phyloP scores from a whole-genome alignment of 768 basidiomycete genomes.

The Brasilioporus rufonigricans region DNA sequence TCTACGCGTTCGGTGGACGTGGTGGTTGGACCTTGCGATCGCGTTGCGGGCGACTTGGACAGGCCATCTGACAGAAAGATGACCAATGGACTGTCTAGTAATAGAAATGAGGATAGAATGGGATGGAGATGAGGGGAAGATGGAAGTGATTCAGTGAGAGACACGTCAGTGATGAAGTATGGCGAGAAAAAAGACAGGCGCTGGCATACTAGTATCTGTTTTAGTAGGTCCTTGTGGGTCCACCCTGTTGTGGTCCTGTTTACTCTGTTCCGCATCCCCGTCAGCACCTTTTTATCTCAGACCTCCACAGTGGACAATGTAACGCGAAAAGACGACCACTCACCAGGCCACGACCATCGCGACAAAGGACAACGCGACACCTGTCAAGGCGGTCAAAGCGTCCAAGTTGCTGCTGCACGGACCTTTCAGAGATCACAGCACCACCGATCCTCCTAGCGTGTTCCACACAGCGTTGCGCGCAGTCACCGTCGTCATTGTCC shows the following conservation, averaged over 20 bases:
- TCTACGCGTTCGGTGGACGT: constrained; percentile 82
- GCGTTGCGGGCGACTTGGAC: constrained; percentile 17
- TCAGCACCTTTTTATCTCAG: constrained; percentile 9
- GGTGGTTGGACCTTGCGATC: constrained; percentile 40
- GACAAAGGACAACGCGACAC: constrained; percentile 7
- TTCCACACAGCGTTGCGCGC: not conserved
- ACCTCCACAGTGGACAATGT: constrained; percentile 12
- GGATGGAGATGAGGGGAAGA: constrained; percentile 11
- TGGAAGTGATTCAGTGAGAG: constrained; percentile 17
- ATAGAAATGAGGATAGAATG: constrained; percentile 7
- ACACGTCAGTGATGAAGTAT: constrained; percentile 26
- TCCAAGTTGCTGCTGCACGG: not conserved
- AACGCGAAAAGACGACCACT: constrained; percentile 3
- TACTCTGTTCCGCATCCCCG: constrained; percentile 10
- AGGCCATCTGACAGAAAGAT: constrained; percentile 19
- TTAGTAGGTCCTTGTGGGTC: constrained; percentile 38
- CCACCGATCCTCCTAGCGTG: not conserved
- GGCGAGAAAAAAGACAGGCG: constrained; percentile 24
- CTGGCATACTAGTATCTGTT: constrained; percentile 22
- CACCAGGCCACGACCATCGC: constrained; percentile 17
- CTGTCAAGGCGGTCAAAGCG: constrained; percentile 18
- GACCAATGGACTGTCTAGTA: constrained; percentile 2
- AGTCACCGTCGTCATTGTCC: not conserved
- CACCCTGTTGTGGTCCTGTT: constrained; percentile 34
- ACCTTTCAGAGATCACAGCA: constrained; percentile 1